Conservation (phyloP, 2,329 filamentous ascomycete species). For the Talaromyces atroroseus region DNA sequence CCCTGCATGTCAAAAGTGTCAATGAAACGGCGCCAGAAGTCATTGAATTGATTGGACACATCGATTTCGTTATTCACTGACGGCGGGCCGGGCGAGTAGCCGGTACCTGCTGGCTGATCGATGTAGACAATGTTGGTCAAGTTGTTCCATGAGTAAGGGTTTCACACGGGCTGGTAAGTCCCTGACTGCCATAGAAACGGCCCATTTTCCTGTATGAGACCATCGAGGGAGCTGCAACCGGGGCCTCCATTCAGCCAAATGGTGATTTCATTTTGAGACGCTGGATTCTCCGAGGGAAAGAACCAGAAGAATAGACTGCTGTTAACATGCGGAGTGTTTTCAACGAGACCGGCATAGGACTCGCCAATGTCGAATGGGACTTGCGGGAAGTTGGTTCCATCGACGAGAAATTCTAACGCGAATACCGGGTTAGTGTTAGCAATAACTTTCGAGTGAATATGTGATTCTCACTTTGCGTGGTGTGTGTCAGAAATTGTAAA, state of each 20-base stretch:
- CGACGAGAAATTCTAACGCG: slow-evolving; percentile 9
- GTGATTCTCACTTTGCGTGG: background rate
- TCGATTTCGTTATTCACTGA: slow-evolving; percentile 63
- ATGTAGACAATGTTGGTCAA: slow-evolving; percentile 62
- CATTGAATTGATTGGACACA: slow-evolving; percentile 64
- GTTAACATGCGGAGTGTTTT: slow-evolving; percentile 43
- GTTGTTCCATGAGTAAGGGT: slow-evolving; percentile 55
- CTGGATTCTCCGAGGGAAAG: slow-evolving; percentile 44
- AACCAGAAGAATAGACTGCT: slow-evolving; percentile 65
- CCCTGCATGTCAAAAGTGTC: slow-evolving; percentile 63
- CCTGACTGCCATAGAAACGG: slow-evolving; percentile 40
- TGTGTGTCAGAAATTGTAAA: slow-evolving; percentile 3
- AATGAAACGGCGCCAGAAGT: slow-evolving; percentile 49
- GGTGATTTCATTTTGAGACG: slow-evolving; percentile 27
- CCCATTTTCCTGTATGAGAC: slow-evolving; percentile 39
- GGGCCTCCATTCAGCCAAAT: slow-evolving; percentile 47
- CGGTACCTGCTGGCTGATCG: slow-evolving; percentile 58
- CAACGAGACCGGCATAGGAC: slow-evolving; percentile 54
- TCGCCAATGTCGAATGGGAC: slow-evolving; percentile 23
- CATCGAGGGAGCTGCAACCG: slow-evolving; percentile 39
- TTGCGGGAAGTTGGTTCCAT: slow-evolving; percentile 12
- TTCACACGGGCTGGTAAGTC: slow-evolving; percentile 41
- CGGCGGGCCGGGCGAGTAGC: slow-evolving; percentile 57
- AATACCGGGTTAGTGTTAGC: background rate
- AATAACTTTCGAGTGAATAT: background rate